These are phyloP conservation scores for Aspergillus funiculosus DNA, from an alignment of 495 filamentous ascomycete species.

Conservation along the genomic window DNA sequence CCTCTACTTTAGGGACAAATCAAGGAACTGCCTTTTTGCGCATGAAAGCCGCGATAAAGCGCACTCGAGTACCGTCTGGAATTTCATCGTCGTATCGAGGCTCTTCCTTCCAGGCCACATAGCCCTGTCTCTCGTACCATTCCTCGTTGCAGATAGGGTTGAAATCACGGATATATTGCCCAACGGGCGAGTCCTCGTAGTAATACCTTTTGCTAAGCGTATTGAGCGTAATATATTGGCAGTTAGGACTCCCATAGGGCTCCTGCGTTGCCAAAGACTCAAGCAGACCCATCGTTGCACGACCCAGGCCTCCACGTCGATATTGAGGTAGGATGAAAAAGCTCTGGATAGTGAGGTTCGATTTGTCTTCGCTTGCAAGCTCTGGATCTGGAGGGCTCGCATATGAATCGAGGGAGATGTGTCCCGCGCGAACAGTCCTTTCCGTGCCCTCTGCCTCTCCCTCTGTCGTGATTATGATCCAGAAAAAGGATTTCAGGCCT, in stretches of 20 bases:
- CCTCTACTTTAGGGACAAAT: too few relatives aligned
- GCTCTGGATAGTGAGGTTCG: conserved; percentile 18
- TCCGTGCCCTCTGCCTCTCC: neutral
- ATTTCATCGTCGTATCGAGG: conserved; percentile 16
- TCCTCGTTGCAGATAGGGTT: conserved; percentile 23
- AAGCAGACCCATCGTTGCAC: conserved; percentile 16
- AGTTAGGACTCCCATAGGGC: conserved; percentile 20
- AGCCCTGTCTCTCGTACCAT: conserved; percentile 31
- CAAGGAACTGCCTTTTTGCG: too few relatives aligned
- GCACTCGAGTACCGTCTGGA: too few relatives aligned
- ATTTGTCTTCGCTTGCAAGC: conserved; percentile 16
- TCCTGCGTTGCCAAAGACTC: conserved; percentile 17
- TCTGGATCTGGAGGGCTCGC: conserved; percentile 16
- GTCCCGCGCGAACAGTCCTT: conserved; percentile 16
- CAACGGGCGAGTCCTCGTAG: conserved; percentile 20
- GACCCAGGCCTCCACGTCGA: conserved; percentile 17
- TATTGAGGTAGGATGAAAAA: conserved; percentile 25
- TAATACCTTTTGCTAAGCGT: conserved; percentile 25
- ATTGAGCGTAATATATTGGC: conserved; percentile 22
- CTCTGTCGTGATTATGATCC: conserved; percentile 7
- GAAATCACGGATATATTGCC: conserved; percentile 16
- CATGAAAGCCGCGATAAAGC: too few relatives aligned
- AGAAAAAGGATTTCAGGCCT: conserved; percentile 24
- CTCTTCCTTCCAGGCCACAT: conserved; percentile 29
- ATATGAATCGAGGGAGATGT: conserved; percentile 27